Base-by-base conservation (phyloP, 768 basidiomycete species). In the Boletus rufocinnamomeus region DNA sequence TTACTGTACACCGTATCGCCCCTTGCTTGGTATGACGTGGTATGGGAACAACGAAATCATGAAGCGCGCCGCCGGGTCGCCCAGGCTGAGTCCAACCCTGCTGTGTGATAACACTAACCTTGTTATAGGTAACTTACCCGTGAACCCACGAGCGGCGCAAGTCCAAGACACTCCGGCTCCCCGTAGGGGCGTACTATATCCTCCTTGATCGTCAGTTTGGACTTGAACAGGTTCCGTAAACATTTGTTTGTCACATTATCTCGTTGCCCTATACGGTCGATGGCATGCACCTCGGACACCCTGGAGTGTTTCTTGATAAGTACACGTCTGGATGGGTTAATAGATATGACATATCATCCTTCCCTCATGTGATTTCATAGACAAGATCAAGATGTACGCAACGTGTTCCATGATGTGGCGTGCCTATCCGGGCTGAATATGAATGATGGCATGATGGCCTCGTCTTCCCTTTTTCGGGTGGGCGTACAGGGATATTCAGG, bases 321-420 rank as follows among this genome's bases (percentile, higher is more conserved):
- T n/a, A 41, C 9, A 41, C 40, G 19, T 21, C 40, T 4, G n/a
- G n/a, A 21, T 21, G 40, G 19, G n/a, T 11, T 41, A 10, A 41
- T 41, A 41, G 40, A 41, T 41, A 41, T 41, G n/a, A 41, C 11
- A 21, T 30, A n/a, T 4, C 11, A 1, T 10, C 10, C 34, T 1
- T 8, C n/a, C 40, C 37, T 38, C 17, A n/a, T n/a, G 40, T n/a
- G 40, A n/a, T 41, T 41, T n/a, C 19, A 41, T 41, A 21, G n/a
- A 41, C 9, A 4, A 11, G n/a, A 43, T 43, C 41, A 43, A 21
- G 10, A 43, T 43, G 13, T 21, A 35, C 14, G 19, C 28, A 32
- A 21, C 54, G 54, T 48, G 46, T 55, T 28, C 17, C 0, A 17
- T 28, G 48, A 41, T 28, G 55, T 56, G 49, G 54, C 52, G 21